Conservation (phyloP, 257 asterid species). For the Echites panduratus region DNA sequence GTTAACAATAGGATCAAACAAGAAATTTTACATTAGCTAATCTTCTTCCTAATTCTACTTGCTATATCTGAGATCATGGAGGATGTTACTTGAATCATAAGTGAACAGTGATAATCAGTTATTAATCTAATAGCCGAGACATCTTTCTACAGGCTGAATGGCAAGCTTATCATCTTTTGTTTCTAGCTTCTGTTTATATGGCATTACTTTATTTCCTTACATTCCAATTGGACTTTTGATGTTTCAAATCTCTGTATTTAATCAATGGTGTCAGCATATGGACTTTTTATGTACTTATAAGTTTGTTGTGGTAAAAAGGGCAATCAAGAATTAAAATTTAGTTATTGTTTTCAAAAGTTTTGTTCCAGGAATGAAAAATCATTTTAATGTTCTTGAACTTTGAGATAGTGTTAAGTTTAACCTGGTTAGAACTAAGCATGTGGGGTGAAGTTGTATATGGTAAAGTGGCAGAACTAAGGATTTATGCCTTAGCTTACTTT, state of each 20-base stretch:
- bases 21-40: not conserved
- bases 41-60: not conserved
- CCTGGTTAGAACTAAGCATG: too few relatives aligned
- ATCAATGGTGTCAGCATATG: constrained; percentile 28
- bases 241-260: constrained; percentile 31
- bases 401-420: too few relatives aligned
- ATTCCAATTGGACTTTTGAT: constrained; percentile 78
- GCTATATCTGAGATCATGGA: not conserved
- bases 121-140: not conserved
- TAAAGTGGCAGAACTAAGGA: too few relatives aligned
- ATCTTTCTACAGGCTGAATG: not conserved
- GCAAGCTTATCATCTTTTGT: not conserved
- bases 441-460: too few relatives aligned
- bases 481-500: too few relatives aligned
- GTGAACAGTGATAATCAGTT: not conserved
- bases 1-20: not conserved
- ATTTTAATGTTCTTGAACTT: too few relatives aligned
- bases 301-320: constrained; percentile 76
- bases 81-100: not conserved
- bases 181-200: constrained; percentile 50
- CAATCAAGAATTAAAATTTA: too few relatives aligned
- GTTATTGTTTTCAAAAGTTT: too few relatives aligned
- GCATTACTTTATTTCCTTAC: constrained; percentile 58
- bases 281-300: constrained; percentile 34
- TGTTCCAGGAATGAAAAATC: too few relatives aligned